These are phyloP conservation scores for Nakazawaea laoshanensis DNA, from an alignment of 805 yeast genomes.

Conservation along the genomic window DNA sequence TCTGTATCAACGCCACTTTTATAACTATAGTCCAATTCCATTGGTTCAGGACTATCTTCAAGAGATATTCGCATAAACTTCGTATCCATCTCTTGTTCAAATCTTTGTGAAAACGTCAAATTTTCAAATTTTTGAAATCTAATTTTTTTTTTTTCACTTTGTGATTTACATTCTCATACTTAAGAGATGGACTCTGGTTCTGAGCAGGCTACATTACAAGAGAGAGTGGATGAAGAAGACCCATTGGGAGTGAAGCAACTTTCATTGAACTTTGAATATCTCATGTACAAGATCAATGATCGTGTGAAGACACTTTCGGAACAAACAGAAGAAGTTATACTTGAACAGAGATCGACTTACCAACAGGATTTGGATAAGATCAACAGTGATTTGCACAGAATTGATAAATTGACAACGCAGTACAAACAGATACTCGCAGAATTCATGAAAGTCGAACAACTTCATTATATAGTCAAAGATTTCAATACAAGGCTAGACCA, in stretches of 20 bases:
- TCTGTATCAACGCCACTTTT: conserved; percentile 1
- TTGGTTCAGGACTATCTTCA: conserved; percentile 2
- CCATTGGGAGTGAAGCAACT: conserved; percentile 55
- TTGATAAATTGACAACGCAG: conserved; percentile 14
- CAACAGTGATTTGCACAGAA: conserved; percentile 13
- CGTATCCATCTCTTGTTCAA: conserved; percentile 1
- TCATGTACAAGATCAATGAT: conserved; percentile 54
- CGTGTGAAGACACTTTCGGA: conserved; percentile 33
- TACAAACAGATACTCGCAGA: conserved; percentile 20
- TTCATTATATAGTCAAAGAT: conserved; percentile 21
- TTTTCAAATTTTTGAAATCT: conserved; percentile 9
- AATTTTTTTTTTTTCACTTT: conserved; percentile 1
- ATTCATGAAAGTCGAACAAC: conserved; percentile 24
- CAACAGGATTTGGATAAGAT: conserved; percentile 16
- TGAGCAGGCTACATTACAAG: neutral
- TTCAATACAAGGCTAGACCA: conserved; percentile 17
- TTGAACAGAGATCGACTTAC: conserved; percentile 16
- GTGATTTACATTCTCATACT: conserved; percentile 1
- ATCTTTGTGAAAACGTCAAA: conserved; percentile 8
- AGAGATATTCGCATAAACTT: conserved; percentile 1
- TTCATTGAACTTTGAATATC: conserved; percentile 55
- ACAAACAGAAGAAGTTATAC: conserved; percentile 18
- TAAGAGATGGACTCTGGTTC: neutral
- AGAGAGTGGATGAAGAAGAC: conserved; percentile 32
- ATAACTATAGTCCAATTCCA: conserved; percentile 7